Evolutionary conservation across 495 filamentous ascomycete species (phyloP).

Genomic region (Podospora comata): DNA sequence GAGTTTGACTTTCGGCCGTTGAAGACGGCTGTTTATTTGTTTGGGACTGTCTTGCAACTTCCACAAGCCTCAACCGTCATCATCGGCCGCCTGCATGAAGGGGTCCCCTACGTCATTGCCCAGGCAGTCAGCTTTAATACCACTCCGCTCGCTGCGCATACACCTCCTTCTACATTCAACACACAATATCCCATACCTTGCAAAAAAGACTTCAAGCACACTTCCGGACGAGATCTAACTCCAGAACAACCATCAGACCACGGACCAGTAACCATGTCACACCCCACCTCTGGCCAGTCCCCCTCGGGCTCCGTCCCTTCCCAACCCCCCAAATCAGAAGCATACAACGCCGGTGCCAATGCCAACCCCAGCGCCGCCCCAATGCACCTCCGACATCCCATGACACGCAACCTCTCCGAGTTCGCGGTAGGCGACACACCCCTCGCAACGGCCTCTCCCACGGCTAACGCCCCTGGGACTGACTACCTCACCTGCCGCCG

Average conservation of each 20-base stretch:
- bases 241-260: neutral
- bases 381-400: constrained; percentile 42
- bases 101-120: constrained; percentile 1
- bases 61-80: neutral
- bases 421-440: constrained; percentile 37
- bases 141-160: neutral
- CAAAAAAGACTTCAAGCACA: neutral
- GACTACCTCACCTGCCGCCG: constrained; percentile 30
- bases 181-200: neutral
- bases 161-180: neutral
- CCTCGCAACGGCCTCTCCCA: neutral
- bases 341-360: constrained; percentile 32
- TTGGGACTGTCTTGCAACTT: neutral
- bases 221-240: neutral
- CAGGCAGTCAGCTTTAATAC: neutral
- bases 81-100: neutral
- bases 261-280: constrained; percentile 9
- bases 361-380: neutral
- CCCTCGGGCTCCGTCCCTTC: constrained; percentile 38
- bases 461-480: constrained; percentile 18
- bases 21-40: neutral
- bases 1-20: neutral
- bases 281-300: constrained; percentile 26
- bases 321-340: constrained; percentile 52
- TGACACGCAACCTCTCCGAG: constrained; percentile 48